Base-by-base conservation (phyloP, 2,329 filamentous ascomycete genomes). In the Dryadomyces quercivorus region DNA sequence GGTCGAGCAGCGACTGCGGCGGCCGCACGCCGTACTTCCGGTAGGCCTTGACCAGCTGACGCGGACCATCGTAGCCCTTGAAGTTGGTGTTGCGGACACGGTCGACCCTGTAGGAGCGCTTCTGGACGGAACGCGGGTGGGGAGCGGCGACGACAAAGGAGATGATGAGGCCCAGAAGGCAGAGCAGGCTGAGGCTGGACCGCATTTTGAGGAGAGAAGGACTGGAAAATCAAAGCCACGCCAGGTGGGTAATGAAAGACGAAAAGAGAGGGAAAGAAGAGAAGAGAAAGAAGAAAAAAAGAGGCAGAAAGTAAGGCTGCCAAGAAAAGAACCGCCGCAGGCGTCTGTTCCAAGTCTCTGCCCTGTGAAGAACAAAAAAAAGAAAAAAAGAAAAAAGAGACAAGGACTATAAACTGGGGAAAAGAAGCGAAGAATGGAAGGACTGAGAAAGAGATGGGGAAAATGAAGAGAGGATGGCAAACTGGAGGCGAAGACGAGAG, bases 31-130 rank as follows among this genome's bases (percentile, higher is more conserved):
- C 76, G 66, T 77, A 89, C 66, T 91, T 91, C 61, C 74, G 69
- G 65, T 85, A 84, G 16, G 84, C 80, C 68, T 80, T 86, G 51
- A 77, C 68, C 60, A 91, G 73, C 51, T 84, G 82, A 54, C 63
- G 67, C 0, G 75, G 72, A n/a, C 84, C 82, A 69, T 85, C 75
- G 58, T 65, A 67, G 20, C 74, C 68, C 21, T 72, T 70, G 63
- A 81, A 81, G 55, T 72, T 71, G n/a, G 69, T 69, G 61, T 81
- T 82, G 52, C 72, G 67, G 49, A 78, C 69, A 40, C 82, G 74
- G 51, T 79, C 74, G 38, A 86, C 75, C 64, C 76, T 79, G 70
- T 85, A 86, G 8, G 80, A 80, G 21, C 76, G 72, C 64, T 78
- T 79, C 59, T 72, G 64, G 9, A 77, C 61, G 64, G 59, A 64